phyloP scores from a whole-genome alignment of 2,329 filamentous ascomycete genomes.

The Microascus cirrosus region DNA sequence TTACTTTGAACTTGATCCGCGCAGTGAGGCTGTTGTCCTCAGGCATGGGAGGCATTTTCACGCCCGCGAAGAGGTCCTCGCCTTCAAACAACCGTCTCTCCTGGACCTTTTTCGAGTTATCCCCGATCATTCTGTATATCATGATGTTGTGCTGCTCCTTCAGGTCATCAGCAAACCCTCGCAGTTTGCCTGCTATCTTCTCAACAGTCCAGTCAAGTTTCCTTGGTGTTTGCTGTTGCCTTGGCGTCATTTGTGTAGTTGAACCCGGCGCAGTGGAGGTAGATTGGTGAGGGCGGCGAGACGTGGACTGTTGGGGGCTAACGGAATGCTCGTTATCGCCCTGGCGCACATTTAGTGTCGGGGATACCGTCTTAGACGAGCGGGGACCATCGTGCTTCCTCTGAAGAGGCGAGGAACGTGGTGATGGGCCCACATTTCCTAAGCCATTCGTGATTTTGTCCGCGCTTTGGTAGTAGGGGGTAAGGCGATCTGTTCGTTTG shows the following conservation, averaged over 20 bases:
- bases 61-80: slow-evolving; percentile 34
- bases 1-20: slow-evolving; percentile 39
- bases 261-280: not conserved
- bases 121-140: not conserved
- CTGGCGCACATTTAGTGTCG: not conserved
- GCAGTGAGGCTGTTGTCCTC: slow-evolving; percentile 27
- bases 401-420: not conserved
- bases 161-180: slow-evolving; percentile 28
- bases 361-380: not conserved
- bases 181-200: slow-evolving; percentile 29
- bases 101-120: not conserved
- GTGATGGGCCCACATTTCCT: not conserved
- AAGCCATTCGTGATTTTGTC: not conserved
- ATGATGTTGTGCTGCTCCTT: slow-evolving; percentile 26
- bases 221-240: slow-evolving; percentile 1
- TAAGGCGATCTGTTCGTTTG: not conserved
- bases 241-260: not conserved
- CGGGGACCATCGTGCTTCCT: not conserved
- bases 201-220: slow-evolving; percentile 28
- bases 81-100: slow-evolving; percentile 24
- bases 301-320: not conserved
- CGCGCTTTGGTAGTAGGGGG: not conserved
- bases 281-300: not conserved
- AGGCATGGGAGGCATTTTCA: slow-evolving; percentile 23
- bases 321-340: not conserved